Base-by-base conservation (phyloP, 1,139 yeast genomes). In the Meyerozyma athensensis region DNA sequence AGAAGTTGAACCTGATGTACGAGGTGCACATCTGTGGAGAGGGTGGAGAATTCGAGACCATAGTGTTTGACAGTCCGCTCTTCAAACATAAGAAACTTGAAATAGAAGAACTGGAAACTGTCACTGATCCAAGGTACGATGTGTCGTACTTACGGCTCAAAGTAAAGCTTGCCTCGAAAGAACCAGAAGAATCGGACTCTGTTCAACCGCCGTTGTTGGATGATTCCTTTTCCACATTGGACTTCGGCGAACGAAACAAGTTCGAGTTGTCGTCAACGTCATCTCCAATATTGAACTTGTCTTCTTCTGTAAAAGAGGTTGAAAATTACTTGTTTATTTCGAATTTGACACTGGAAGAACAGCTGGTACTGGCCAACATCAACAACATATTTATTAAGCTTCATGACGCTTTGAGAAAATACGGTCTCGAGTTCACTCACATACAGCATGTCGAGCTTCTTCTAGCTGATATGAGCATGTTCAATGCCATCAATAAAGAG, bases 1-100 rank as follows among this genome's bases (percentile, higher is more conserved):
- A 73, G 8, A 67, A 66, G 30, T 64, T 90, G 46, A 84, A 90
- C 52, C 47, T 57, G 8, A 62, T 65, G 60, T 90, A 78, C 57
- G 95, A 90, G 2, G 86, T 90, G 7, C 97, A 92, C 57, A 79
- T 92, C 0, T 92, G 98, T 64, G 98, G 98, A 7, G 98, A 92
- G 65, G 98, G 98, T 16, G 98, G 98, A 1, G 98, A 92, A 58
- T 92, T 89, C 57, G 98, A 92, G 56, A 83, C 96, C 0, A 65
- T 90, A 47, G 97, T 92, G 3, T 67, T 92, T 21, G 97, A 92
- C 58, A 86, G 95, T 2, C 95, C 96, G 0, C 80, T 86, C 43
- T 92, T 92, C 61, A 65, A 63, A 28, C 41, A 51, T 14, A 77
- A 78, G 36, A 67, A 62, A 41, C 58, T 90, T 35, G 65, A 62